These are phyloP conservation scores for Gaillardinia entomophila DNA, from an alignment of 805 yeast species.

Conservation along the genomic window DNA sequence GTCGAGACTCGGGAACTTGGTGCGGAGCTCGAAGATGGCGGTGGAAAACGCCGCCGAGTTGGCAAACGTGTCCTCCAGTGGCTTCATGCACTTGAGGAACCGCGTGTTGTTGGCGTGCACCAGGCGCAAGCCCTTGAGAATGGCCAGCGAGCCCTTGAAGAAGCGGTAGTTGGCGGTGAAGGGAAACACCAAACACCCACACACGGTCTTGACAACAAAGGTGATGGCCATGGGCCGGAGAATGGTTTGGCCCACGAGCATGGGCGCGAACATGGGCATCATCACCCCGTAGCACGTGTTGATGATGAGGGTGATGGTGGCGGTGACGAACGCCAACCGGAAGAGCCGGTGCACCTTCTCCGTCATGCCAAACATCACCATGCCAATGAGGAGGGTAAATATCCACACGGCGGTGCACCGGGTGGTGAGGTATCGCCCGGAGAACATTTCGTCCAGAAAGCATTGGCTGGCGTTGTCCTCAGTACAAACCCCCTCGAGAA, in stretches of 20 bases:
- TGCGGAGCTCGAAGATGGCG: slow-evolving; percentile 14
- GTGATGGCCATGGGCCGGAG: slow-evolving; percentile 21
- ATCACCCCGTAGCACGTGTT: slow-evolving; percentile 18
- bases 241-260: slow-evolving; percentile 10
- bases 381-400: slow-evolving; percentile 16
- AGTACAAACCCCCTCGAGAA: slow-evolving; percentile 21
- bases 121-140: slow-evolving; percentile 8
- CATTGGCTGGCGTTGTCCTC: slow-evolving; percentile 12
- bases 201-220: slow-evolving; percentile 13
- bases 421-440: slow-evolving; percentile 22
- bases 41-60: slow-evolving; percentile 14
- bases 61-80: slow-evolving; percentile 17
- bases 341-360: slow-evolving; percentile 12
- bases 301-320: slow-evolving; percentile 16
- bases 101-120: slow-evolving; percentile 14
- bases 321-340: slow-evolving; percentile 14
- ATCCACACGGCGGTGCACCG: slow-evolving; percentile 16
- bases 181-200: slow-evolving; percentile 19
- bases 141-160: slow-evolving; percentile 10
- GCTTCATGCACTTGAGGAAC: slow-evolving; percentile 19
- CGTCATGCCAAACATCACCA: slow-evolving; percentile 16
- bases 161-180: slow-evolving; percentile 17
- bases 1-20: slow-evolving; percentile 13
- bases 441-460: slow-evolving; percentile 12
- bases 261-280: slow-evolving; percentile 21